Base-by-base conservation (phyloP, 202 grass and related monocot genomes). In the Schoenoplectus triqueter region DNA sequence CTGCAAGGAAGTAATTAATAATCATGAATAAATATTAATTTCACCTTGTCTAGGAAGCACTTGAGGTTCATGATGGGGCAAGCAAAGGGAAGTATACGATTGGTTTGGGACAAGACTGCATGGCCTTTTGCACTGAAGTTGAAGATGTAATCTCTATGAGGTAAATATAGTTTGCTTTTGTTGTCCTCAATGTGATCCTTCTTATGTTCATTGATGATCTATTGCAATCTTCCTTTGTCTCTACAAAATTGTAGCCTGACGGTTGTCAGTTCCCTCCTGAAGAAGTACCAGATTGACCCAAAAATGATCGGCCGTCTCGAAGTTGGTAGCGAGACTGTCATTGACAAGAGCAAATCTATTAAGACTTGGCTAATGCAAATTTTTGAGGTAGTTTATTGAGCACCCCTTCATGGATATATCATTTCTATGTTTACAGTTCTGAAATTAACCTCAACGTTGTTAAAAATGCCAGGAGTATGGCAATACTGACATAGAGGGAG, bases 91-190 rank as follows among this genome's bases (percentile, higher is more conserved):
- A 98, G 80, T 98, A 98, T 52, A 98, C 96, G 8, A 95, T 98
- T 56, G 96, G 96, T 11, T 91, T 99, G 15, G 96, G 93, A 39
- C 96, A 99, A 87, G 96, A 99, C 45, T 92, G 90, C 85, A 99
- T 99, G 96, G 93, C 91, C 62, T 99, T 96, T 22, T 96, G 93
- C 84, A 91, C 90, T 55, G 91, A 99, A 59, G 84, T 92, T 45
- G 96, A 99, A 88, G 96, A 99, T 85, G 96, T 99, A 6, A 99
- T 99, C 40, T 99, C 93, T 3, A 99, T 96, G 96, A 90, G 95
- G 95, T 98, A 86, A 69, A 79, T 67, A 11, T 69, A 15, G 10
- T 66, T 0, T 14, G 70, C 4, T 2, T n/a, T 10, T 70, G 21
- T 14, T 54, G 2, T 40, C 54, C 46, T 67, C 9, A 61, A 82